phyloP scores from a whole-genome alignment of 805 yeast species.

The Kazachstania africana region DNA sequence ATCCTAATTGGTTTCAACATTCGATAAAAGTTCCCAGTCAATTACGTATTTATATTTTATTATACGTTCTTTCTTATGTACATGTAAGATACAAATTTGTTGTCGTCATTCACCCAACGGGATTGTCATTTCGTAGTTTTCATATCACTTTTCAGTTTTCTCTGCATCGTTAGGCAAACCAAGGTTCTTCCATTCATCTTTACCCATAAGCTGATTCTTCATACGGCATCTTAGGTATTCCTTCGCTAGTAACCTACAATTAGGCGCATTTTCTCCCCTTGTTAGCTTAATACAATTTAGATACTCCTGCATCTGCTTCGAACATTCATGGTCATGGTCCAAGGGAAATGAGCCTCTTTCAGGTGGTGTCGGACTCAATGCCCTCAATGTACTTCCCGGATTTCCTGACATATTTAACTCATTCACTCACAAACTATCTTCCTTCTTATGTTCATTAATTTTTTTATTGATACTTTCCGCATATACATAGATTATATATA shows the following conservation, averaged over 20 bases:
- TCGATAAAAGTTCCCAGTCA: no score
- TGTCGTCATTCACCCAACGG: no score
- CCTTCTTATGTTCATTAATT: slow-evolving; percentile 1
- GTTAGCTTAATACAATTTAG: slow-evolving; percentile 68
- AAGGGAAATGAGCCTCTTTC: slow-evolving; percentile 93
- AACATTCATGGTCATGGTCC: slow-evolving; percentile 82
- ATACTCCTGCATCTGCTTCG: slow-evolving; percentile 60
- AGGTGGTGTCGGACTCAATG: slow-evolving; percentile 80
- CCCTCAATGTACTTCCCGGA: slow-evolving; percentile 35
- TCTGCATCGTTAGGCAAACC: slow-evolving; percentile 55
- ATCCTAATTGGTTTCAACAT: no score
- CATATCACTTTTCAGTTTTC: no score
- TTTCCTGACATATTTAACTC: slow-evolving; percentile 25
- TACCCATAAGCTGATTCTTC: slow-evolving; percentile 60
- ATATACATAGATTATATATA: no score
- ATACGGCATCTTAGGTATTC: slow-evolving; percentile 75
- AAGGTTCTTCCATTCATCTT: slow-evolving; percentile 46
- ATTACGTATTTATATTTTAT: no score
- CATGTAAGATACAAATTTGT: no score
- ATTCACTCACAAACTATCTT: background rate
- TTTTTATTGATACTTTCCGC: no score
- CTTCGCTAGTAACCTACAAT: slow-evolving; percentile 77
- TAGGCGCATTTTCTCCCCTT: slow-evolving; percentile 77
- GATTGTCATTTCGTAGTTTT: no score
- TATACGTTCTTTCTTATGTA: no score